Base-by-base conservation (phyloP, 73 alveolate genomes). In the Durusdinium trenchii region DNA sequence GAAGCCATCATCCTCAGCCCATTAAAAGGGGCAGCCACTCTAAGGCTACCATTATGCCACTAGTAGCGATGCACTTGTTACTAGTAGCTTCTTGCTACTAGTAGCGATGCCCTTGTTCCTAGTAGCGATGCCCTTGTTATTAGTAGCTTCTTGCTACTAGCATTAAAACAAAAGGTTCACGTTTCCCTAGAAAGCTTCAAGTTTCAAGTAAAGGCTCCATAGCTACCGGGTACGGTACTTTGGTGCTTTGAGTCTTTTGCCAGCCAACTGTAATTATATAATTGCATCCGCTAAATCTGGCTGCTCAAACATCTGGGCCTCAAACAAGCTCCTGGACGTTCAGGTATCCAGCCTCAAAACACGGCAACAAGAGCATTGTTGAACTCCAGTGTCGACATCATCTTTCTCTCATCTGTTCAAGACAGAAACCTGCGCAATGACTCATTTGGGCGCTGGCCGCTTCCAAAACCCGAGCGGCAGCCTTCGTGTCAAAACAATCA, bases 1-100 rank as follows among this genome's bases (percentile, higher is more conserved):
- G 96, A 89, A 89, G 54, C 96, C 96, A 89, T 89, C 96, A 28
- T 69, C 96, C 96, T 89, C 36, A 3, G 73, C 48, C 91, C 81
- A 67, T 26, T 26, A 67, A 28, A 20, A 20, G 42, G 46, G 79
- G 23, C 16, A 0, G 43, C 42, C 18, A 1, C 38, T 67, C 3
- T 28, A 26, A 42, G 42, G 45, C 16, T 18, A 10, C 43, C 18
- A 67, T 10, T 32, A n/a, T 42, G 16, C 45, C 45, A 9, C 42
- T 20, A n/a, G 32, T 26, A 67, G 32, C 1, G 3, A 30, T 26
- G 1, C 1, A 67, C 0, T 26, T 0, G 32, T 26, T n/a, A n/a
- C n/a, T 26, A 67, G 36, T 28, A 14, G 54, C 57, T 42, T 75
- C 35, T 2, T 28, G 18, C 30, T 40, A 4, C 35, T 40, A 6